phyloP scores from a whole-genome alignment of 2,329 filamentous ascomycete species.

The Claviceps quebecensis region DNA sequence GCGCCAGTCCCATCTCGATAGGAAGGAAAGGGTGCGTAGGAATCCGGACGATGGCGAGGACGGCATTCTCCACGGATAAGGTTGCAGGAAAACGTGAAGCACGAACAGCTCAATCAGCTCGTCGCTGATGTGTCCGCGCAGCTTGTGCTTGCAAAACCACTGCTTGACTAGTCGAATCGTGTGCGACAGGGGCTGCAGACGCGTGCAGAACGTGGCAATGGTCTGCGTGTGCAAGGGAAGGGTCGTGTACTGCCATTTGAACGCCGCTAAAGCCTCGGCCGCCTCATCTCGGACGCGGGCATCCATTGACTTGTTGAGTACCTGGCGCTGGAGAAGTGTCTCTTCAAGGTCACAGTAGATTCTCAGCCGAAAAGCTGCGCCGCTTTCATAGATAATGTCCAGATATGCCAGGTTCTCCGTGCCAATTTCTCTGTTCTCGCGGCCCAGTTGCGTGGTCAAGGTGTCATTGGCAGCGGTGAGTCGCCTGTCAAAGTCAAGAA shows the following conservation, averaged over 20 bases:
- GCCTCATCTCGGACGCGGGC: constrained; percentile 53
- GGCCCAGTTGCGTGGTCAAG: constrained; percentile 56
- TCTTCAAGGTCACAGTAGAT: constrained; percentile 85
- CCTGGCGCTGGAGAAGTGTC: constrained; percentile 60
- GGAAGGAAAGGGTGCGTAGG: constrained; percentile 61
- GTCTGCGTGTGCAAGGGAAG: constrained; percentile 70
- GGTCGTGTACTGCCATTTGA: constrained; percentile 58
- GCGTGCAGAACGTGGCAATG: constrained; percentile 65
- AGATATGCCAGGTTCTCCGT: constrained; percentile 69
- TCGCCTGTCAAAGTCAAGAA: constrained; percentile 60
- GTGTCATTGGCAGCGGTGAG: constrained; percentile 47
- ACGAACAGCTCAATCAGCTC: constrained; percentile 78
- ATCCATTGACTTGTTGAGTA: constrained; percentile 59
- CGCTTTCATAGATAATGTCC: constrained; percentile 61
- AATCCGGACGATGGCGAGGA: constrained; percentile 69
- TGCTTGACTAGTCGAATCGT: constrained; percentile 75
- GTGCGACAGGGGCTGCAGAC: constrained; percentile 64
- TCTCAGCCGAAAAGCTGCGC: constrained; percentile 66
- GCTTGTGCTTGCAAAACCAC: constrained; percentile 78
- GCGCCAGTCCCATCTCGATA: constrained; percentile 88
- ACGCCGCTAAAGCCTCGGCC: constrained; percentile 52
- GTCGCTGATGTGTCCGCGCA: constrained; percentile 59
- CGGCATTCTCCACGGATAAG: constrained; percentile 67
- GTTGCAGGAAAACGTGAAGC: constrained; percentile 62
- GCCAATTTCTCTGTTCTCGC: constrained; percentile 59